Conservation (phyloP, 106 monocot species). For the Phalaenopsis aphrodite region DNA sequence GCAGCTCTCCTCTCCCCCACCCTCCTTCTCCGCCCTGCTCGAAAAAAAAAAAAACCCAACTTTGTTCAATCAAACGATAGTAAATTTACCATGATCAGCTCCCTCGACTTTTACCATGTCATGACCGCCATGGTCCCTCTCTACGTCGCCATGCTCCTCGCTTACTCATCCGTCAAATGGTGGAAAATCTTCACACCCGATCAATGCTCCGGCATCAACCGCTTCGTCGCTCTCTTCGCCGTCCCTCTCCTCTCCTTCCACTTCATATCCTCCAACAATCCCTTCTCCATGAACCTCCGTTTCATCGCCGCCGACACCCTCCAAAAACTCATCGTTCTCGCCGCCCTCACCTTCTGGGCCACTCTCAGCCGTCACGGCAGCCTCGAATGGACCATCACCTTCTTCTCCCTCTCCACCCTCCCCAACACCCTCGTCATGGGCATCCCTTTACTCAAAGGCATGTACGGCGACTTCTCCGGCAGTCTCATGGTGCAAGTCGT, state of each 20-base stretch:
- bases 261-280: constrained; percentile 53
- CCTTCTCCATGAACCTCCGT: constrained; percentile 48
- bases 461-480: constrained; percentile 56
- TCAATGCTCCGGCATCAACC: constrained; percentile 57
- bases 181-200: constrained; percentile 51
- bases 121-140: constrained; percentile 53
- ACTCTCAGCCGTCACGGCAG: constrained; percentile 16
- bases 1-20: too few relatives aligned
- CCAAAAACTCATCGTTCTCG: constrained; percentile 52
- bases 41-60: too few relatives aligned
- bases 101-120: constrained; percentile 42
- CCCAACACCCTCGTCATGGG: constrained; percentile 79
- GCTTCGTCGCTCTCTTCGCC: constrained; percentile 58
- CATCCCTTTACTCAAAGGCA: constrained; percentile 51
- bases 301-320: constrained; percentile 66
- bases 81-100: constrained; percentile 19
- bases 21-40: too few relatives aligned
- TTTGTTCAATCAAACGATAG: too few relatives aligned
- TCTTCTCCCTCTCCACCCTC: constrained; percentile 61
- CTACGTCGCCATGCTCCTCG: constrained; percentile 54
- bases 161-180: constrained; percentile 57
- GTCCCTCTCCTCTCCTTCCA: constrained; percentile 62
- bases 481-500: constrained; percentile 68
- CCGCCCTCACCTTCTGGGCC: constrained; percentile 12
- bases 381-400: constrained; percentile 57